These are phyloP conservation scores for Neonectria punicea DNA, from an alignment of 2,329 filamentous ascomycete species.

Conservation along the genomic window DNA sequence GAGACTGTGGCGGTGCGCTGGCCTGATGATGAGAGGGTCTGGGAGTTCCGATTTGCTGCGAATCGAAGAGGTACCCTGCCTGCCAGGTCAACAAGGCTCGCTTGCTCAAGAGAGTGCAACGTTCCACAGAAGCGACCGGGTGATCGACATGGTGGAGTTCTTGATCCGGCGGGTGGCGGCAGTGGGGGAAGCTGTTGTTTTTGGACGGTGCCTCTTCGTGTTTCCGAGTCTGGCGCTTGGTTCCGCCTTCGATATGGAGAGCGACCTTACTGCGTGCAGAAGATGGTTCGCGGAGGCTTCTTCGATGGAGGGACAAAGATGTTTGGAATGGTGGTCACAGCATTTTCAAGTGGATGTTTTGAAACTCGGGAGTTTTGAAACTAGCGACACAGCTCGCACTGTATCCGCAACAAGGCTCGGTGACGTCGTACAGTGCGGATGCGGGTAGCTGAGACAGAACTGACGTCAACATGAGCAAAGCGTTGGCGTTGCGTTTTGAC, in stretches of 20 bases:
- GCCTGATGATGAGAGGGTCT: not conserved
- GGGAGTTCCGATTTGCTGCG: not conserved
- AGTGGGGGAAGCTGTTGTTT: constrained; percentile 14
- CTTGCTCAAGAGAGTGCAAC: constrained; percentile 9
- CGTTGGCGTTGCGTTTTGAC: not conserved
- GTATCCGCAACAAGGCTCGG: not conserved
- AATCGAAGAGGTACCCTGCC: not conserved
- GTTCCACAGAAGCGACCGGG: constrained; percentile 26
- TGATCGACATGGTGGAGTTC: constrained; percentile 27
- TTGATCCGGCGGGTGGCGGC: constrained; percentile 27
- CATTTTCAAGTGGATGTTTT: constrained; percentile 4
- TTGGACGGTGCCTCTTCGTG: constrained; percentile 25
- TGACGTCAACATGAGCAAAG: constrained; percentile 13
- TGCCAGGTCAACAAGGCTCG: not conserved
- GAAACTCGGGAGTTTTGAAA: constrained; percentile 14
- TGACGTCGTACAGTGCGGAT: constrained; percentile 26
- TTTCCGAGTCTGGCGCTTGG: constrained; percentile 12
- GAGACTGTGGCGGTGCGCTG: constrained; percentile 30
- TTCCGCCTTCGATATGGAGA: constrained; percentile 5
- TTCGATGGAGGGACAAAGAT: not conserved
- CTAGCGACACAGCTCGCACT: constrained; percentile 19
- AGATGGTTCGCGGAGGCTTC: not conserved
- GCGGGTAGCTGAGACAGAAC: not conserved
- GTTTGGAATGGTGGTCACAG: constrained; percentile 4
- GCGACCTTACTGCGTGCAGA: not conserved